Base-by-base conservation (phyloP, 164 flowering plant species). In the Sedum album region DNA sequence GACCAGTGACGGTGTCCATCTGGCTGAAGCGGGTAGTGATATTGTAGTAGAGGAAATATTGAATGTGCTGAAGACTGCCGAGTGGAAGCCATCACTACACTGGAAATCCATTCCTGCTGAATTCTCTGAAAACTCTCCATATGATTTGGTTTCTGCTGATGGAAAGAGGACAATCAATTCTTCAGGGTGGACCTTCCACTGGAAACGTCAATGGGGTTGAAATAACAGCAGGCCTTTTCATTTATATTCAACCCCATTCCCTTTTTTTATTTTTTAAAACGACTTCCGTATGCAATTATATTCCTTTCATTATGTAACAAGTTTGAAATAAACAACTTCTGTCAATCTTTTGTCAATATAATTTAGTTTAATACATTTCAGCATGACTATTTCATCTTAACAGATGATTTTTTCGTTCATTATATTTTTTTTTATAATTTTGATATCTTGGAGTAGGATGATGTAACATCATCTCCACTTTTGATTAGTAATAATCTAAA, bases 21-120 rank as follows among this genome's bases (percentile, higher is more conserved):
- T 95, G 30, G 75, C 97, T 13, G 78, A 82, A 0, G 91, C 88
- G 65, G 99, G 97, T 17, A 95, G 99, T 81, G 80, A 88, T 70
- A 72, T 92, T 65, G 96, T 92, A 2, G 97, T 80, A 62, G 85
- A 75, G 67, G 97, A 90, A 81, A 82, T 92, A 74, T 79, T 95
- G 62, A 86, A 89, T 72, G 86, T 85, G 65, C 71, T 95, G 35
- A 89, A 83, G 68, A 85, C 83, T 78, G 91, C 96, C 0, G 85
- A 92, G 6, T 92, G 97, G 99, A 71, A 81, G 48, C 99, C 97
- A 46, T 72, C 76, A 61, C 81, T 95, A 6, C 88, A 92, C 74
- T 95, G 99, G 99, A 87, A 85, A 71, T 87, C 89, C 44, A 68
- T 92, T 86, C 85, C 87, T 14, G 83, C 90, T 11, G 97, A 95